Conservation (phyloP, 2,329 filamentous ascomycete genomes). For the Paecilomyces niveus region DNA sequence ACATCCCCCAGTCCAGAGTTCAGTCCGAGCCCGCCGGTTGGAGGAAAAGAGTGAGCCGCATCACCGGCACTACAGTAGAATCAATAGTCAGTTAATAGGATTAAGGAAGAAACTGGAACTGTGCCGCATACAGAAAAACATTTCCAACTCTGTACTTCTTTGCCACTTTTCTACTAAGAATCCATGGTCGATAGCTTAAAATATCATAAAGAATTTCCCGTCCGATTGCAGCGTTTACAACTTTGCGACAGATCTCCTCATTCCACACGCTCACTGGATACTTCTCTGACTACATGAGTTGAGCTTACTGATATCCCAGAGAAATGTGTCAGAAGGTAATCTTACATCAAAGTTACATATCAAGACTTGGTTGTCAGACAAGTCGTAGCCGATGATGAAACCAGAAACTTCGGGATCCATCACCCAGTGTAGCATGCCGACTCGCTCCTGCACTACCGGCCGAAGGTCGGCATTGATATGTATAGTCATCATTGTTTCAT, state of each 20-base stretch:
- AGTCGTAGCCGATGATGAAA: slow-evolving; percentile 40
- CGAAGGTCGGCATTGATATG: slow-evolving; percentile 38
- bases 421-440: slow-evolving; percentile 42
- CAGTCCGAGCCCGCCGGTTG: slow-evolving; percentile 48
- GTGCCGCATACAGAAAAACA: slow-evolving; percentile 26
- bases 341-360: slow-evolving; percentile 40
- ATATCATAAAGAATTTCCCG: slow-evolving; percentile 27
- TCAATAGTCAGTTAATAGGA: neutral
- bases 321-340: neutral
- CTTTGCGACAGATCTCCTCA: slow-evolving; percentile 24
- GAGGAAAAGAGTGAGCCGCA: slow-evolving; percentile 49
- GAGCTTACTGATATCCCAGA: neutral
- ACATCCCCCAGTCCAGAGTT: slow-evolving; percentile 47
- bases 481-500: slow-evolving; percentile 43
- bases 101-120: slow-evolving; percentile 1
- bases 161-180: slow-evolving; percentile 36
- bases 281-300: slow-evolving; percentile 18
- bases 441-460: slow-evolving; percentile 27
- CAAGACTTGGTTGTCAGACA: slow-evolving; percentile 35
- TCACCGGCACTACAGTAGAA: slow-evolving; percentile 39
- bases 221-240: slow-evolving; percentile 21
- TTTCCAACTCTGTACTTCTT: slow-evolving; percentile 29
- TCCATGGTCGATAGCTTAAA: slow-evolving; percentile 35
- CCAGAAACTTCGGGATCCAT: slow-evolving; percentile 37
- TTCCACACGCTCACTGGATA: slow-evolving; percentile 31